These are phyloP conservation scores for Hypoxylon sp. DNA, from an alignment of 2,329 filamentous ascomycete species.

Conservation along the genomic window DNA sequence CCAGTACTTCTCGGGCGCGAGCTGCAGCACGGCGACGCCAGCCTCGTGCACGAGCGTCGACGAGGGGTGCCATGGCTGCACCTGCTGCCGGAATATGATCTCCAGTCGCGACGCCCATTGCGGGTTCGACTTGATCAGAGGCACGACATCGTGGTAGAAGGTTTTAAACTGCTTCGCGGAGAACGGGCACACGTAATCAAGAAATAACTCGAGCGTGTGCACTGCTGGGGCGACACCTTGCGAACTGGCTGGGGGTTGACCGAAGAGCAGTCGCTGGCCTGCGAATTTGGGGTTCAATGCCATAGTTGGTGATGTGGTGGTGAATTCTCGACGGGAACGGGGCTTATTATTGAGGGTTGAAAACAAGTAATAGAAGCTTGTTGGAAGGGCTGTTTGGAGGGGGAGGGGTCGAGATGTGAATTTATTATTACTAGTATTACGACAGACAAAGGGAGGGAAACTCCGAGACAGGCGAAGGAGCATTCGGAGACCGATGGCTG, in stretches of 20 bases:
- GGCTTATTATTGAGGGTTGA: background rate
- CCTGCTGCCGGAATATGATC: conserved; percentile 87
- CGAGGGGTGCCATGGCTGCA: conserved; percentile 95
- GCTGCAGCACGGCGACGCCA: conserved; percentile 77
- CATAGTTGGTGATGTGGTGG: conserved; percentile 57
- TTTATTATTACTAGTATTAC: conserved; percentile 7
- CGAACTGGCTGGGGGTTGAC: conserved; percentile 47
- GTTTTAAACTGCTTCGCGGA: conserved; percentile 78
- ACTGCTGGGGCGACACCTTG: conserved; percentile 52
- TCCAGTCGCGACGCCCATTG: conserved; percentile 65
- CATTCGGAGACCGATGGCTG: conserved; percentile 29
- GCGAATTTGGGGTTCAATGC: conserved; percentile 81
- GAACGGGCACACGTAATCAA: conserved; percentile 90
- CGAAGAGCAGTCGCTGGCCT: conserved; percentile 70
- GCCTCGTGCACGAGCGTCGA: conserved; percentile 85
- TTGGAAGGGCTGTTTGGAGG: background rate
- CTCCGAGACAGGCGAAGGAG: conserved; percentile 31
- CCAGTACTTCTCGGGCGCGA: conserved; percentile 80
- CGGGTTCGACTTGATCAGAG: conserved; percentile 70
- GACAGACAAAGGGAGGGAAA: conserved; percentile 23
- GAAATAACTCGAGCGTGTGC: conserved; percentile 72
- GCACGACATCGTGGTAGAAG: conserved; percentile 71
- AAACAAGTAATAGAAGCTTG: background rate
- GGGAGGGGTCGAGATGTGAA: background rate
- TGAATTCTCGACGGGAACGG: conserved; percentile 12